Conservation (phyloP, 2,329 filamentous ascomycete species). For the Verticillium alfalfae region DNA sequence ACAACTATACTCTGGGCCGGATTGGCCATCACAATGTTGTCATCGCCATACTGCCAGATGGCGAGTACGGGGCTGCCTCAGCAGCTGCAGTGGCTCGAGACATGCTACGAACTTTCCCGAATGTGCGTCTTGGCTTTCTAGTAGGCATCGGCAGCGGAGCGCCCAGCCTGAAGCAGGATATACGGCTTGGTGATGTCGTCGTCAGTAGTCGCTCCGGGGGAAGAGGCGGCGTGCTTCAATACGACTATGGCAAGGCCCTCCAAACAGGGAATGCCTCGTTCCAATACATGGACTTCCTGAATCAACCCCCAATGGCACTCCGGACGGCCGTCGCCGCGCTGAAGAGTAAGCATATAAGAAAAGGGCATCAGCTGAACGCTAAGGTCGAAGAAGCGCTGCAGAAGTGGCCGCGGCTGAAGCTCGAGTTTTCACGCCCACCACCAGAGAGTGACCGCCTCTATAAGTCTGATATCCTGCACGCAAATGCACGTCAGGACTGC, state of each 20-base stretch:
- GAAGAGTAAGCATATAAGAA: conserved; percentile 1
- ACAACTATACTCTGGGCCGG: conserved; percentile 11
- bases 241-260: conserved; percentile 17
- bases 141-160: conserved; percentile 29
- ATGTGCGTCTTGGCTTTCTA: conserved; percentile 22
- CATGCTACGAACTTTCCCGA: conserved; percentile 22
- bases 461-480: too few relatives aligned
- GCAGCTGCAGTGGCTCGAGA: conserved; percentile 15
- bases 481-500: too few relatives aligned
- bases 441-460: too few relatives aligned
- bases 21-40: conserved; percentile 14
- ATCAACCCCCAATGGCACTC: conserved; percentile 12
- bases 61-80: conserved; percentile 9
- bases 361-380: conserved; percentile 11
- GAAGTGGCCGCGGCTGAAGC: neutral
- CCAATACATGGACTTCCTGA: conserved; percentile 6
- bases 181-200: conserved; percentile 18
- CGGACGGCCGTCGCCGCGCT: conserved; percentile 8
- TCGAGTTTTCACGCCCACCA: neutral
- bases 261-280: conserved; percentile 7
- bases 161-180: conserved; percentile 21
- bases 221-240: conserved; percentile 16
- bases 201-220: conserved; percentile 3
- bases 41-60: conserved; percentile 11
- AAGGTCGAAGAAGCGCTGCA: conserved; percentile 1